Evolutionary conservation across 495 filamentous ascomycete species (phyloP), one percentile per base, ranked within the genome.

Genomic region (Annulohypoxylon moriforme): DNA sequence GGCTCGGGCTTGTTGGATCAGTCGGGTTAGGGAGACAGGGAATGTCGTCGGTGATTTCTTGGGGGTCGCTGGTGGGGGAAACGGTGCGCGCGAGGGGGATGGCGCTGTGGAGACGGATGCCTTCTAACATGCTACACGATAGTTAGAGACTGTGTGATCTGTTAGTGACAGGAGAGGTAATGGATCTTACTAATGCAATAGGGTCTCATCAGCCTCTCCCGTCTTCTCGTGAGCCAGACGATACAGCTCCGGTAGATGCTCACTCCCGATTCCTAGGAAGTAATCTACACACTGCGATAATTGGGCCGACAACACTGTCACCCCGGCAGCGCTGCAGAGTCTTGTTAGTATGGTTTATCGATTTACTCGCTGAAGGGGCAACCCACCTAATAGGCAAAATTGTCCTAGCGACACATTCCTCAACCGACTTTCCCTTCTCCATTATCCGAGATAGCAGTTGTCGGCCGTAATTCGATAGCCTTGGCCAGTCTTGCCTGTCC

Each of bases 241-340:
- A 70, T 86, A 81, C 69, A 92, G 85, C 62, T 86, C 85, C 1
- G 85, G 78, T 0, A 89, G 80, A 71, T 91, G 82, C 50, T 78
- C 38, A 60, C 83, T 84, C 67, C 87, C 87, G 36, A 84, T 81
- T 2, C 82, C 84, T 25, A 91, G 82, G 78, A 92, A 93, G 81
- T 89, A 92, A 68, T 94, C 91, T 31, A 94, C 81, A 52, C 90
- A 83, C 76, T 93, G 89, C 1, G 89, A 87, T 70, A 93, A 91
- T 68, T 90, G 80, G 71, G 60, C 60, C 1, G 70, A 64, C 65
- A 73, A 65, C 16, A 68, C 68, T 0, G 60, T 68, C 1, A 65
- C 49, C 42, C 60, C 64, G 16, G 60, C 60, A 9, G 70, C 65
- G 42, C 70, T 73, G 16, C 4, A 8, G 13, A 10, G 18, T 63